A percentile compares a stretch with the other conserved stretches of the same genome.
Evolutionary conservation across 768 basidiomycete species (phyloP).

Genomic region (Boletus pseudo-olivaceus): DNA sequence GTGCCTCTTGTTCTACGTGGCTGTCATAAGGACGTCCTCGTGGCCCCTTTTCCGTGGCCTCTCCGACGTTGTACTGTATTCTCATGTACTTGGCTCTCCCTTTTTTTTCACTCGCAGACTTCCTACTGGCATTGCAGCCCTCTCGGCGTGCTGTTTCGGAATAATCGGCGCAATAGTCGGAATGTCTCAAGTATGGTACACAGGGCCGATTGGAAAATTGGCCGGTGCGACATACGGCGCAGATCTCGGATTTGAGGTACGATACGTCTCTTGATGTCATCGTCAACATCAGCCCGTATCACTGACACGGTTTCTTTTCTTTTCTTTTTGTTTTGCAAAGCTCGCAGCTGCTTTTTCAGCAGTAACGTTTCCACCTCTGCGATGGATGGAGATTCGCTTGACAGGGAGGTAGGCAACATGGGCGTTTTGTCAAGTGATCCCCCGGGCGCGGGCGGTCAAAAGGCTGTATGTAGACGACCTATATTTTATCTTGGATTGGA

Average conservation of each 20-base stretch:
- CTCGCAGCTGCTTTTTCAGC: constrained; percentile 46
- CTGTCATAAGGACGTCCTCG: not conserved
- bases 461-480: not conserved
- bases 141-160: constrained; percentile 45
- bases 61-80: not conserved
- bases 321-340: too few species aligned
- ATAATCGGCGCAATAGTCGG: constrained; percentile 47
- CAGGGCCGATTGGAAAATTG: constrained; percentile 43
- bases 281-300: not conserved
- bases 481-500: not conserved
- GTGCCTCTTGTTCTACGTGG: constrained; percentile 6
- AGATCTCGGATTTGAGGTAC: constrained; percentile 54
- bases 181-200: constrained; percentile 54
- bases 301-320: not conserved
- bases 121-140: constrained; percentile 46
- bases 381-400: constrained; percentile 47
- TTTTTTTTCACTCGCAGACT: constrained; percentile 27
- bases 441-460: not conserved
- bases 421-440: not conserved
- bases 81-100: not conserved
- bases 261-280: not conserved
- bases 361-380: constrained; percentile 43
- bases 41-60: not conserved
- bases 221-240: constrained; percentile 43
- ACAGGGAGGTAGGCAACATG: constrained; percentile 33